phyloP scores from a whole-genome alignment of 2,329 filamentous ascomycete species.

The Leptoxyphium fumago region DNA sequence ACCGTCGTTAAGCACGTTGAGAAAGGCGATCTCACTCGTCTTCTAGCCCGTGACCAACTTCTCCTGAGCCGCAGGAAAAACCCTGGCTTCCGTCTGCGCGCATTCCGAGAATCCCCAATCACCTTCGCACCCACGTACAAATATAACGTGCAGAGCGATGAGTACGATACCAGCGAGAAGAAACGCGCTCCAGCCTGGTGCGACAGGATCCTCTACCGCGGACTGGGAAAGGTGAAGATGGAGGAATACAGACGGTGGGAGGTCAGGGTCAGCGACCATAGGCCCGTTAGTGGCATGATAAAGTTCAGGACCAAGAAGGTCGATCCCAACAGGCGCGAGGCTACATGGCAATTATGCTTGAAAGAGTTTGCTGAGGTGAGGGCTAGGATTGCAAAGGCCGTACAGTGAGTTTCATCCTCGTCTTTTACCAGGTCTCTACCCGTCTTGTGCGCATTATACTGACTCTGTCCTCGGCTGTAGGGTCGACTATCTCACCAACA shows the following conservation, averaged over 20 bases:
- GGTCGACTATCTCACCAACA: slow-evolving; percentile 48
- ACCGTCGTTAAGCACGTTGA: slow-evolving; percentile 78
- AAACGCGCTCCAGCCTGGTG: slow-evolving; percentile 92
- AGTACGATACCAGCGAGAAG: slow-evolving; percentile 81
- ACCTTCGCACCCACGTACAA: slow-evolving; percentile 95
- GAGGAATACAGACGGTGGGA: slow-evolving; percentile 81
- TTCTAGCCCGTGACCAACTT: slow-evolving; percentile 86
- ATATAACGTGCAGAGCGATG: slow-evolving; percentile 90
- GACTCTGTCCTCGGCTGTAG: slow-evolving; percentile 23
- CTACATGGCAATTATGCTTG: slow-evolving; percentile 46
- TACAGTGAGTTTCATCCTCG: slow-evolving; percentile 49
- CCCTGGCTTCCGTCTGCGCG: slow-evolving; percentile 72
- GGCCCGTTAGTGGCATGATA: slow-evolving; percentile 79
- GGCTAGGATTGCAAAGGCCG: slow-evolving; percentile 51
- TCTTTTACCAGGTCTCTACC: background rate
- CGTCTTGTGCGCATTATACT: background rate
- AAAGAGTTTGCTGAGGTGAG: slow-evolving; percentile 60
- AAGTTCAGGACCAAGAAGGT: slow-evolving; percentile 74
- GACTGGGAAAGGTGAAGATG: slow-evolving; percentile 68
- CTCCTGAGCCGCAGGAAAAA: slow-evolving; percentile 80
- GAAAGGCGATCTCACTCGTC: slow-evolving; percentile 63
- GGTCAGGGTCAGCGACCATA: slow-evolving; percentile 78
- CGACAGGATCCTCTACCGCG: slow-evolving; percentile 78
- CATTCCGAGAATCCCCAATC: slow-evolving; percentile 83
- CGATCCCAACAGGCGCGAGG: slow-evolving; percentile 47